phyloP scores from a whole-genome alignment of 805 yeast species.

The Pichia thaimueangensis region DNA sequence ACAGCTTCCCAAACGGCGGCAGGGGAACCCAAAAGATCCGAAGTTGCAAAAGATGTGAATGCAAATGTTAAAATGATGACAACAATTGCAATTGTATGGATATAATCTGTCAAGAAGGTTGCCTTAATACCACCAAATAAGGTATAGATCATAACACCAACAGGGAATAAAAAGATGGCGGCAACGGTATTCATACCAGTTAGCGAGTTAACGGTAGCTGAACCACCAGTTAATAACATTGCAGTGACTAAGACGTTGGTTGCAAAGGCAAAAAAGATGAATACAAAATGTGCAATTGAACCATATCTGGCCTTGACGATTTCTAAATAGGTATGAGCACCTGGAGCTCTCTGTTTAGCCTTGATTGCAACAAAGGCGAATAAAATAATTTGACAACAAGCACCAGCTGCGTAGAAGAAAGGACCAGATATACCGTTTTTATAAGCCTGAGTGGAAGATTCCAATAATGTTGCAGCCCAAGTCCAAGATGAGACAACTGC shows the following conservation, averaged over 20 bases:
- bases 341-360: slow-evolving; percentile 84
- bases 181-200: slow-evolving; percentile 80
- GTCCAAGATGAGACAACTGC: slow-evolving; percentile 96
- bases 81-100: slow-evolving; percentile 75
- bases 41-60: slow-evolving; percentile 71
- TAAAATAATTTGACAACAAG: slow-evolving; percentile 78
- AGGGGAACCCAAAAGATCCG: slow-evolving; percentile 71
- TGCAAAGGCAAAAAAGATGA: slow-evolving; percentile 74
- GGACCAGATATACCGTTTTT: slow-evolving; percentile 75
- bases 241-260: slow-evolving; percentile 89
- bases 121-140: slow-evolving; percentile 80
- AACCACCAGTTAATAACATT: slow-evolving; percentile 86
- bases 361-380: slow-evolving; percentile 86
- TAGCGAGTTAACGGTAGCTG: slow-evolving; percentile 71
- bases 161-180: slow-evolving; percentile 73
- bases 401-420: slow-evolving; percentile 81
- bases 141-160: slow-evolving; percentile 71
- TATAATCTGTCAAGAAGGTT: slow-evolving; percentile 72
- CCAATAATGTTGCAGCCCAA: slow-evolving; percentile 76
- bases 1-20: slow-evolving; percentile 71
- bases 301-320: slow-evolving; percentile 81
- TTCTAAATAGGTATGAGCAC: slow-evolving; percentile 87
- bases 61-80: slow-evolving; percentile 77
- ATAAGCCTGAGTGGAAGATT: slow-evolving; percentile 75
- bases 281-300: slow-evolving; percentile 59